Evolutionary conservation across 345 rosid species (phyloP).

Genomic region (Bruguiera gymnorhiza): DNA sequence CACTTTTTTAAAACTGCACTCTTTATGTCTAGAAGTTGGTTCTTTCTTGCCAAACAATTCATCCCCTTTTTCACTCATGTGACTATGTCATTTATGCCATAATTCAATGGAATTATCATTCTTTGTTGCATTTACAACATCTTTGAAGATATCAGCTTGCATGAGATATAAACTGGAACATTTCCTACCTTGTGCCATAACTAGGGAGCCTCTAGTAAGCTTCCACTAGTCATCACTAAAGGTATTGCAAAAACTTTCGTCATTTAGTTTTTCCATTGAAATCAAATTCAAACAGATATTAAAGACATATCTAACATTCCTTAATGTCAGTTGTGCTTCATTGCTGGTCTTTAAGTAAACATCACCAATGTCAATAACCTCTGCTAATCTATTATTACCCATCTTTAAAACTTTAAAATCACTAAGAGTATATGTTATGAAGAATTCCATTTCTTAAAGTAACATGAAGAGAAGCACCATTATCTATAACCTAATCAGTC

Average conservation of each 20-base stretch:
- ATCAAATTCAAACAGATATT: neutral
- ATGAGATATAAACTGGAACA: neutral
- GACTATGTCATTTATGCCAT: neutral
- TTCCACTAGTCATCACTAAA: too few relatives aligned
- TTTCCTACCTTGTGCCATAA: neutral
- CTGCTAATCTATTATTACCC: neutral
- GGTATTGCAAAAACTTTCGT: too few relatives aligned
- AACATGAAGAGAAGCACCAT: neutral
- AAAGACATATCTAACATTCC: neutral
- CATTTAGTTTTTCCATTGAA: too few relatives aligned
- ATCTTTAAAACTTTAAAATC: neutral
- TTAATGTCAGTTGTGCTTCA: neutral
- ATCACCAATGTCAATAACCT: neutral
- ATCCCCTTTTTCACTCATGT: neutral
- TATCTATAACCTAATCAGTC: neutral
- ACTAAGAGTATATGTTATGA: neutral
- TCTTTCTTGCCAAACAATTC: neutral
- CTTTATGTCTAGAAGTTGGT: neutral
- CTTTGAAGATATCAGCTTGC: neutral
- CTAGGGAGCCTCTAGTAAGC: neutral
- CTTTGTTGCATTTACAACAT: neutral
- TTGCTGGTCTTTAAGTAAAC: neutral
- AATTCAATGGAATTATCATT: neutral
- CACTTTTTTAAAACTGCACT: neutral
- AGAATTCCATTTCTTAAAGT: neutral